Percentiles rank a stretch among this genome's conserved stretches.
These are phyloP conservation scores for Chalciporus chontae DNA, from an alignment of 768 basidiomycete species.

Conservation along the genomic window DNA sequence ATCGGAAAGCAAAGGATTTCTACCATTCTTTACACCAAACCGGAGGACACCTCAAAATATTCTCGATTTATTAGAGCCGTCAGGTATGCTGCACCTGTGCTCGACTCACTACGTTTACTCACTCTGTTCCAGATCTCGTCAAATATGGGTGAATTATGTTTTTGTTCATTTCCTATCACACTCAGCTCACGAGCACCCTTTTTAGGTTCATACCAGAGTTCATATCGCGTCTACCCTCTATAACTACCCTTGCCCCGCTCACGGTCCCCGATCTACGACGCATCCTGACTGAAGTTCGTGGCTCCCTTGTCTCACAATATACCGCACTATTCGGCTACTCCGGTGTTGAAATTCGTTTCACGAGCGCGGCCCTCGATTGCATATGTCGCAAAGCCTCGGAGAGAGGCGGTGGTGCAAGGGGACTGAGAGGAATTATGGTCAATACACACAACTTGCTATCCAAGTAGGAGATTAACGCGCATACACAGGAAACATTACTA, in stretches of 20 bases:
- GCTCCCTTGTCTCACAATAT: constrained; percentile 89
- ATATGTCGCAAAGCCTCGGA: constrained; percentile 77
- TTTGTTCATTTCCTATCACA: neutral
- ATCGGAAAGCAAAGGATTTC: constrained; percentile 30
- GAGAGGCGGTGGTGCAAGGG: constrained; percentile 87
- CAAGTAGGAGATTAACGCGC: neutral
- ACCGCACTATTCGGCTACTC: constrained; percentile 79
- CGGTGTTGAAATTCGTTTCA: constrained; percentile 85
- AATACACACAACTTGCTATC: constrained; percentile 12
- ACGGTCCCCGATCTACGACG: constrained; percentile 78
- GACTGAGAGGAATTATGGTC: constrained; percentile 86
- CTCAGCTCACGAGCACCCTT: constrained; percentile 6
- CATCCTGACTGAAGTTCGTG: constrained; percentile 91
- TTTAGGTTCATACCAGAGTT: constrained; percentile 91
- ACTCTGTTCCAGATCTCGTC: constrained; percentile 60
- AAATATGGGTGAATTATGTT: constrained; percentile 63
- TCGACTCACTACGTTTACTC: constrained; percentile 1
- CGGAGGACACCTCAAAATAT: constrained; percentile 48
- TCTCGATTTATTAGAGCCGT: constrained; percentile 70
- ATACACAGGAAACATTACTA: constrained; percentile 64
- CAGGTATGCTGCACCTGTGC: constrained; percentile 38
- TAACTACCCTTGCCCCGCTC: constrained; percentile 78
- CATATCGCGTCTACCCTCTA: constrained; percentile 87
- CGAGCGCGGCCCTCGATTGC: constrained; percentile 72
- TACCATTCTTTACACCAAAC: constrained; percentile 81